A percentile compares a stretch with the other conserved stretches of the same genome.
Evolutionary conservation across 1,284 basidiomycete species (phyloP).

Genomic region (Porodaedalea pini): DNA sequence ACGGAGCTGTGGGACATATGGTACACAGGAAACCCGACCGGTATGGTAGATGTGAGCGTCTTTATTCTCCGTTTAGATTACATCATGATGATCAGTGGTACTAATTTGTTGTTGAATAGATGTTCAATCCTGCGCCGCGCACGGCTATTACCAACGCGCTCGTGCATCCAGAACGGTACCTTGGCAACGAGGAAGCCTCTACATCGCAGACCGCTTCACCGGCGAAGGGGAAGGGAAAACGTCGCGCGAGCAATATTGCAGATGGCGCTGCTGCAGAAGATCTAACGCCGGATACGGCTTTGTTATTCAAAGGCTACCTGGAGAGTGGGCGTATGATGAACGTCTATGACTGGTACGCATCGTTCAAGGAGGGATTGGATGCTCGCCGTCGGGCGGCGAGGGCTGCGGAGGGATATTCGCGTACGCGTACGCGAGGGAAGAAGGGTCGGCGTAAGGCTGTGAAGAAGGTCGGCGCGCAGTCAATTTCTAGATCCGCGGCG

Average conservation of each 20-base stretch:
- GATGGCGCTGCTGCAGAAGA: constrained; percentile 27
- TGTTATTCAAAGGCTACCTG: constrained; percentile 70
- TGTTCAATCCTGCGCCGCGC: constrained; percentile 66
- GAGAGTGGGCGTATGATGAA: constrained; percentile 78
- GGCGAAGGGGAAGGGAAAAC: neutral
- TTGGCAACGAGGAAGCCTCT: constrained; percentile 24
- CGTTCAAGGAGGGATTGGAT: constrained; percentile 59
- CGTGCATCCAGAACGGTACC: constrained; percentile 53
- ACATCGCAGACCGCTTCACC: constrained; percentile 10
- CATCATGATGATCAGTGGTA: too few species aligned
- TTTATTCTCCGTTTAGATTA: constrained; percentile 3
- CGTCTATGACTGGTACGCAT: constrained; percentile 77
- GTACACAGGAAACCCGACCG: constrained; percentile 61
- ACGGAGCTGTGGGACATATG: constrained; percentile 61
- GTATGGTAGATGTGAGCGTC: constrained; percentile 57
- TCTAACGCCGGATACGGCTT: constrained; percentile 63
- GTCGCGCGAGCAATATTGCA: constrained; percentile 13
- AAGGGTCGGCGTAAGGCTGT: constrained; percentile 24
- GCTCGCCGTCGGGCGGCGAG: constrained; percentile 36
- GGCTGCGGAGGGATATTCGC: constrained; percentile 12
- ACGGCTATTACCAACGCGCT: constrained; percentile 57
- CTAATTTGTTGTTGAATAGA: constrained; percentile 33
- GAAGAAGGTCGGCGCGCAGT: constrained; percentile 21
- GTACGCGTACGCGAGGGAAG: constrained; percentile 17
- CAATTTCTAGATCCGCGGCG: constrained; percentile 18